Conservation (phyloP, 1,139 yeast genomes). For the Geotrichum carabidarum region DNA sequence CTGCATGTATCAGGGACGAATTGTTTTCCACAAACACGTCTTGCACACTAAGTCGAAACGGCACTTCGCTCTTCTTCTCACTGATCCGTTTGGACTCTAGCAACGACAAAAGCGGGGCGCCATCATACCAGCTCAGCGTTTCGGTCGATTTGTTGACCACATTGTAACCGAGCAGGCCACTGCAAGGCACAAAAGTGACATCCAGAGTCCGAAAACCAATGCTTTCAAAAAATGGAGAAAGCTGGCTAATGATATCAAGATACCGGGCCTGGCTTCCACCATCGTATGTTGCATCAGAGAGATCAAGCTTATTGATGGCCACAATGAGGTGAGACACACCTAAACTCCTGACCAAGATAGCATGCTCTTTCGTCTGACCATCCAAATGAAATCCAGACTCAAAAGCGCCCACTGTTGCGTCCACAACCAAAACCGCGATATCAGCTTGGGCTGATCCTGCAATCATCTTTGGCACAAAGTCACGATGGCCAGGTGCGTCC, state of each 20-base stretch:
- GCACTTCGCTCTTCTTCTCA: constrained; percentile 30
- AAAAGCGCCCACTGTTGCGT: constrained; percentile 76
- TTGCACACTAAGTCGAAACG: constrained; percentile 42
- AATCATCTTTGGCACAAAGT: constrained; percentile 97
- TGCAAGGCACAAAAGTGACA: constrained; percentile 69
- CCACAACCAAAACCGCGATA: constrained; percentile 67
- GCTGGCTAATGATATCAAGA: constrained; percentile 53
- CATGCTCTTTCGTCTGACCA: constrained; percentile 95
- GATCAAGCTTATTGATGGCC: constrained; percentile 86
- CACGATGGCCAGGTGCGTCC: constrained; percentile 98
- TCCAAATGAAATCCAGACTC: constrained; percentile 81
- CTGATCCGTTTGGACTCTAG: constrained; percentile 36
- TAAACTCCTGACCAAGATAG: constrained; percentile 71
- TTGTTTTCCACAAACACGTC: constrained; percentile 37
- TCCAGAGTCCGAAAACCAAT: constrained; percentile 55
- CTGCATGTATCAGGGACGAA: constrained; percentile 42
- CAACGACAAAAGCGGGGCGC: constrained; percentile 58
- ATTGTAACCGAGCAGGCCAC: constrained; percentile 81
- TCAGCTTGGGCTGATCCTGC: constrained; percentile 90
- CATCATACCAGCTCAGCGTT: constrained; percentile 54
- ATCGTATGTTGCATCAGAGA: constrained; percentile 51
- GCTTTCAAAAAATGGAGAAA: constrained; percentile 52
- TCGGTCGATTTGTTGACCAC: constrained; percentile 47
- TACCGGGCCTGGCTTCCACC: constrained; percentile 49
- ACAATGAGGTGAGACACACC: constrained; percentile 75